Conservation (phyloP, 2,329 filamentous ascomycete genomes). For the Stagonosporopsis rhizophila region DNA sequence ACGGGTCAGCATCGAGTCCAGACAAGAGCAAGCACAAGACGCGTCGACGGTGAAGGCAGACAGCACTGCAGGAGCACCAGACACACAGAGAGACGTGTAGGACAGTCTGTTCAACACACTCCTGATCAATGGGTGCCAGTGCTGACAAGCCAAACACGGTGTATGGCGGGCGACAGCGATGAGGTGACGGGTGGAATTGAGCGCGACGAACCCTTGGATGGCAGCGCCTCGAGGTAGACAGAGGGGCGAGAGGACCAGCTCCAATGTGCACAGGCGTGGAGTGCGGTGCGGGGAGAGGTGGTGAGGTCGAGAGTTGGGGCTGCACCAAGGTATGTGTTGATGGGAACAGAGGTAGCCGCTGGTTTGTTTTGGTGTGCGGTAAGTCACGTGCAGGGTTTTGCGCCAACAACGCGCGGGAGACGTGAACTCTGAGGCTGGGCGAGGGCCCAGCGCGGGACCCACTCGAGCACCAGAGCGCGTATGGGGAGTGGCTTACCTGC, state of each 20-base stretch:
- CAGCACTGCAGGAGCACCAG: slow-evolving; percentile 34
- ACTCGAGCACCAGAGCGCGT: slow-evolving; percentile 39
- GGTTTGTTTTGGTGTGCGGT: slow-evolving; percentile 47
- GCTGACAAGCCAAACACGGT: slow-evolving; percentile 44
- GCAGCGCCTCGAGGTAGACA: slow-evolving; percentile 31
- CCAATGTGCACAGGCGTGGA: slow-evolving; percentile 36
- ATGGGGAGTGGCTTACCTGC: slow-evolving; percentile 26
- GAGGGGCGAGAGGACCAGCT: slow-evolving; percentile 45
- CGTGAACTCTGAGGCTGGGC: slow-evolving; percentile 41
- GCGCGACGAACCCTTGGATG: slow-evolving; percentile 41
- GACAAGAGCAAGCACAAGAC: slow-evolving; percentile 22
- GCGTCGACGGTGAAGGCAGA: slow-evolving; percentile 29
- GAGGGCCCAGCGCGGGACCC: slow-evolving; percentile 36
- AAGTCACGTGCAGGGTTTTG: slow-evolving; percentile 22
- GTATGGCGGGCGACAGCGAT: slow-evolving; percentile 40
- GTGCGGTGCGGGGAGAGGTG: slow-evolving; percentile 21
- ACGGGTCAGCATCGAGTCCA: slow-evolving; percentile 35
- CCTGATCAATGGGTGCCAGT: slow-evolving; percentile 35
- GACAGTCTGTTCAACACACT: slow-evolving; percentile 31
- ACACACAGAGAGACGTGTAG: slow-evolving; percentile 27
- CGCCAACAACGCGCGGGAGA: slow-evolving; percentile 37
- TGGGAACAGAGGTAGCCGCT: slow-evolving; percentile 36
- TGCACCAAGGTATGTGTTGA: slow-evolving; percentile 48
- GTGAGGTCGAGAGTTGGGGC: slow-evolving; percentile 31
- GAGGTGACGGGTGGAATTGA: slow-evolving; percentile 39